Percentiles rank a stretch among this genome's conserved stretches.
Conservation (phyloP, 2,329 filamentous ascomycete genomes). For the Microascus cirrosus region DNA sequence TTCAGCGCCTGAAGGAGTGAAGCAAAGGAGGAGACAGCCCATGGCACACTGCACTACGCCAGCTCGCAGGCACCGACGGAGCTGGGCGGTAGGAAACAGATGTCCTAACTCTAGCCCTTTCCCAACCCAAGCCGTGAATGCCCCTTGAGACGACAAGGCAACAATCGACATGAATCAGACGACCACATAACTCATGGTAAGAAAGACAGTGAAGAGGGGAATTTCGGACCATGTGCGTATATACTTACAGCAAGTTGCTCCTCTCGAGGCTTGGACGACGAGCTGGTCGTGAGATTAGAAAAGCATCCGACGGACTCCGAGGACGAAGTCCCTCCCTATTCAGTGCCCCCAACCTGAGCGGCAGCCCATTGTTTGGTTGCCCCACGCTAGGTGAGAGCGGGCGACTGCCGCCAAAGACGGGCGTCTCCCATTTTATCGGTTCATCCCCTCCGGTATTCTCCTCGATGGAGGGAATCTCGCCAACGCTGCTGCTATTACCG, state of each 20-base stretch:
- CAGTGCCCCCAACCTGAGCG: neutral
- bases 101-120: neutral
- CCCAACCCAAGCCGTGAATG: neutral
- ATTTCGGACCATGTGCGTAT: neutral
- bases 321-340: slow-evolving; percentile 8
- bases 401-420: neutral
- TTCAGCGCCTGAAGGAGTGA: neutral
- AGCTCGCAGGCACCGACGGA: neutral
- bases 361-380: neutral
- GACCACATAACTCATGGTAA: neutral
- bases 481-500: slow-evolving; percentile 18
- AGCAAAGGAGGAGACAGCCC: neutral
- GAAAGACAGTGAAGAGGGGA: neutral
- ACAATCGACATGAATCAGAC: neutral
- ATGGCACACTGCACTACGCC: no score
- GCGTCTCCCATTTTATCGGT: neutral
- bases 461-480: slow-evolving; percentile 26
- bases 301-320: slow-evolving; percentile 14
- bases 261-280: neutral
- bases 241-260: neutral
- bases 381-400: neutral
- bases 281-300: slow-evolving; percentile 11
- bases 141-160: neutral
- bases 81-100: neutral
- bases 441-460: slow-evolving; percentile 16